phyloP scores from a whole-genome alignment of 2,329 filamentous ascomycete species.

The Metarhizium brunneum region DNA sequence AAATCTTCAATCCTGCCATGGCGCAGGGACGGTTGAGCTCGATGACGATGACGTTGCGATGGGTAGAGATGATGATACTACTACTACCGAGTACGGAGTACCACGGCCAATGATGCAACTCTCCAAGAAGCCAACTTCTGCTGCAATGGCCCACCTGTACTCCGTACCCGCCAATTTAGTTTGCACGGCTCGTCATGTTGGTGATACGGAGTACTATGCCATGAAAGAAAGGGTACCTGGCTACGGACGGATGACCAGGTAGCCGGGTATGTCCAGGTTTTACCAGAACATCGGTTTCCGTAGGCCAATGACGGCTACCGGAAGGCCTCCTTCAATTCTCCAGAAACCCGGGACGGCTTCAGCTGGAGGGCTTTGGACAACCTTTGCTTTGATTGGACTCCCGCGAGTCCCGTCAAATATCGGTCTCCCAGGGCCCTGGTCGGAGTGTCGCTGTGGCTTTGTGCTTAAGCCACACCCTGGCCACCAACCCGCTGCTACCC shows the following conservation, averaged over 20 bases:
- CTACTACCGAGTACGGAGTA: too few relatives aligned
- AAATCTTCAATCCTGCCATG: too few relatives aligned
- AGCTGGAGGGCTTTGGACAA: neutral
- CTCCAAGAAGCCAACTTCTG: neutral
- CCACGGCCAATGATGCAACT: neutral
- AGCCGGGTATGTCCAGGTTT: neutral
- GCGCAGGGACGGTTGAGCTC: too few relatives aligned
- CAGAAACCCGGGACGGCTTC: constrained; percentile 5
- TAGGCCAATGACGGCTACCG: neutral
- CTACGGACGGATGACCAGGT: neutral
- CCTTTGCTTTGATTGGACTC: neutral
- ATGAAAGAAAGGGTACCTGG: too few relatives aligned
- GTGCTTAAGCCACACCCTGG: neutral
- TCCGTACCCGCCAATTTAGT: neutral
- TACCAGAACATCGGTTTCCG: neutral
- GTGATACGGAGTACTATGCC: neutral
- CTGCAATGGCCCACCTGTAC: neutral
- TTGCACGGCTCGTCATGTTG: neutral
- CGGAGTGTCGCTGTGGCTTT: neutral
- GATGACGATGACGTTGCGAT: too few relatives aligned
- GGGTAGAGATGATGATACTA: too few relatives aligned
- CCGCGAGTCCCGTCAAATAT: constrained; percentile 2
- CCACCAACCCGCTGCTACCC: neutral
- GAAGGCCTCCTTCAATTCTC: neutral
- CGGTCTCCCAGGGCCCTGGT: neutral